A percentile compares a stretch with the other conserved stretches of the same genome.
phyloP scores from a whole-genome alignment of 225 moss, liverwort and hornwort genomes.

The Marchantia paleacea region DNA sequence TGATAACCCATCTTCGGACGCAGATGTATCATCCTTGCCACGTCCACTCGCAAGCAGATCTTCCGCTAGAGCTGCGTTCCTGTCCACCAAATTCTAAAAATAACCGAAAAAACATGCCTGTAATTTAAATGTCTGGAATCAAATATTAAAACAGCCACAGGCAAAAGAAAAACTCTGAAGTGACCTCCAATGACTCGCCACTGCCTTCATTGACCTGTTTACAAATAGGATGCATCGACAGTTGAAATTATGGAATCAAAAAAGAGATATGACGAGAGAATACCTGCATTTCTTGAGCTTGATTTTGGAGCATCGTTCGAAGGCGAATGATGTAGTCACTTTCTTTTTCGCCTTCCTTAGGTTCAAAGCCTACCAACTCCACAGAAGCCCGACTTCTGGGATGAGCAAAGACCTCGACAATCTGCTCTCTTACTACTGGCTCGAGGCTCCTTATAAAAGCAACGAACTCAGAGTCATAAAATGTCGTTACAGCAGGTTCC shows the following conservation, averaged over 20 bases:
- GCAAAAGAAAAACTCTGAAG: neutral
- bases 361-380: conserved; percentile 64
- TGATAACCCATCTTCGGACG: conserved; percentile 43
- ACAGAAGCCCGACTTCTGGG: conserved; percentile 61
- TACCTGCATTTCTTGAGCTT: conserved; percentile 92
- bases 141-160: neutral
- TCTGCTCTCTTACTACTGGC: conserved; percentile 74
- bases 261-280: neutral
- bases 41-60: conserved; percentile 57
- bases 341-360: conserved; percentile 70
- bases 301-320: conserved; percentile 60
- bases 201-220: neutral
- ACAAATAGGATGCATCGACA: neutral
- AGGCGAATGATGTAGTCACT: conserved; percentile 60
- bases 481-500: conserved; percentile 85
- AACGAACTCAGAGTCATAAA: conserved; percentile 85
- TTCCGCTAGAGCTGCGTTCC: conserved; percentile 73
- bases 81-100: conserved; percentile 58
- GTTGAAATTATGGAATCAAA: neutral
- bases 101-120: neutral
- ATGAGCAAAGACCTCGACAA: conserved; percentile 86
- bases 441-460: conserved; percentile 66
- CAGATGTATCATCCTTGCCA: conserved; percentile 34
- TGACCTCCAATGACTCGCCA: neutral
- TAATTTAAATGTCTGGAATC: neutral